Evolutionary conservation across 257 asterid species (phyloP).

Genomic region (Rauvolfia tetraphylla): DNA sequence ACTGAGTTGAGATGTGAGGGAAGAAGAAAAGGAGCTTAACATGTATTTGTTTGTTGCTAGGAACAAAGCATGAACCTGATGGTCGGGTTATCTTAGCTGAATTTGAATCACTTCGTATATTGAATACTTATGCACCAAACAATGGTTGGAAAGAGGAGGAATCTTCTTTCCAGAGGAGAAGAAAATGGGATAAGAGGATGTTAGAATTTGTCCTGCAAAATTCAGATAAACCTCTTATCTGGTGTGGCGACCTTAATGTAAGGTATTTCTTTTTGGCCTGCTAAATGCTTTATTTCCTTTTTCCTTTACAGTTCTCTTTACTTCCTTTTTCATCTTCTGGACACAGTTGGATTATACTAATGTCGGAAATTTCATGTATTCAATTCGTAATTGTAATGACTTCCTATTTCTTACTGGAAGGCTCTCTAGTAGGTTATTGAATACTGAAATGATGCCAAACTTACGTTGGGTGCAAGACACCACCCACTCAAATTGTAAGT

Average conservation of each 20-base stretch:
- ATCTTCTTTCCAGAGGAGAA: constrained; percentile 79
- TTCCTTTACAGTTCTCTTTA: neutral
- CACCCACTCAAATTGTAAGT: neutral
- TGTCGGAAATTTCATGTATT: neutral
- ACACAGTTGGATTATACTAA: neutral
- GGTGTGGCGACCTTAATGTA: constrained; percentile 97
- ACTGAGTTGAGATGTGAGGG: constrained; percentile 9
- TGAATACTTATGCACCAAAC: constrained; percentile 87
- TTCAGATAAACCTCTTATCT: constrained; percentile 84
- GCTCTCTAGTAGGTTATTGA: neutral
- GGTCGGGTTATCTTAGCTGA: constrained; percentile 90
- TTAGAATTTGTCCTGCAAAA: constrained; percentile 60
- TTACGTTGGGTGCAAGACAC: neutral
- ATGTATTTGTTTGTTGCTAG: constrained; percentile 31
- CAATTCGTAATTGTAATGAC: neutral
- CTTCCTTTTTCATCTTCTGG: neutral
- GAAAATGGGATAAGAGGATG: constrained; percentile 98
- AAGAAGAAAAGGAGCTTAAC: constrained; percentile 12
- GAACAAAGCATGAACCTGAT: constrained; percentile 84
- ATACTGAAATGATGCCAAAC: neutral
- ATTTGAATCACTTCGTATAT: constrained; percentile 70
- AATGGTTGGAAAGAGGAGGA: constrained; percentile 99
- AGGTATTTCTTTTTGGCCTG: constrained; percentile 44
- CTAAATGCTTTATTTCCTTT: constrained; percentile 12
- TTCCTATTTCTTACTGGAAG: neutral